Conservation (phyloP, 106 monocot species). For the Dendrobium officinale region DNA sequence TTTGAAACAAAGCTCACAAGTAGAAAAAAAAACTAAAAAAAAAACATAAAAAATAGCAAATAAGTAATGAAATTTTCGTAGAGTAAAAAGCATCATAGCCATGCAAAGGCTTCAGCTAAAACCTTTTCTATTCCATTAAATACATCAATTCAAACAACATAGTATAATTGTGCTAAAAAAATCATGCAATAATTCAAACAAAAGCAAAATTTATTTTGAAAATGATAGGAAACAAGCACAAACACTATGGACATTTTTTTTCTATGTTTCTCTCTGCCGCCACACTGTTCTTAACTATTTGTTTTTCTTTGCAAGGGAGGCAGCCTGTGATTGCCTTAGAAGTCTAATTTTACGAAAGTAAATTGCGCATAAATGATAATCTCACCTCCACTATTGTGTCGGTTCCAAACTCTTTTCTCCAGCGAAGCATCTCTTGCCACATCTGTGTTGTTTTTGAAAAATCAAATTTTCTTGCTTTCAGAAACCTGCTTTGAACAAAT, state of each 20-base stretch:
- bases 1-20: background rate
- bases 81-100: background rate
- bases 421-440: slow-evolving; percentile 78
- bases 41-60: background rate
- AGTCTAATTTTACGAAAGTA: background rate
- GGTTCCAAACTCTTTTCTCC: slow-evolving; percentile 76
- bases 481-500: slow-evolving; percentile 32
- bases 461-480: slow-evolving; percentile 83
- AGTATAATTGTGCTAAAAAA: background rate
- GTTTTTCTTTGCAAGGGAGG: background rate
- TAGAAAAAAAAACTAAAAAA: background rate
- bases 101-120: background rate
- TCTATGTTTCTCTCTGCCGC: too few species aligned
- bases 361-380: background rate
- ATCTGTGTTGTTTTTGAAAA: slow-evolving; percentile 50
- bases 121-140: background rate
- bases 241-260: background rate
- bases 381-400: slow-evolving; percentile 78
- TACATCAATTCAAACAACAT: background rate
- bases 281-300: too few species aligned
- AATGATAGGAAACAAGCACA: slow-evolving; percentile 30
- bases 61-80: background rate
- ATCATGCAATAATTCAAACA: background rate
- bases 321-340: background rate
- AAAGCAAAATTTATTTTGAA: slow-evolving; percentile 27